Evolutionary conservation across 352 stramenopile genomes (phyloP).

Genomic region (Globisporangium ultimum): DNA sequence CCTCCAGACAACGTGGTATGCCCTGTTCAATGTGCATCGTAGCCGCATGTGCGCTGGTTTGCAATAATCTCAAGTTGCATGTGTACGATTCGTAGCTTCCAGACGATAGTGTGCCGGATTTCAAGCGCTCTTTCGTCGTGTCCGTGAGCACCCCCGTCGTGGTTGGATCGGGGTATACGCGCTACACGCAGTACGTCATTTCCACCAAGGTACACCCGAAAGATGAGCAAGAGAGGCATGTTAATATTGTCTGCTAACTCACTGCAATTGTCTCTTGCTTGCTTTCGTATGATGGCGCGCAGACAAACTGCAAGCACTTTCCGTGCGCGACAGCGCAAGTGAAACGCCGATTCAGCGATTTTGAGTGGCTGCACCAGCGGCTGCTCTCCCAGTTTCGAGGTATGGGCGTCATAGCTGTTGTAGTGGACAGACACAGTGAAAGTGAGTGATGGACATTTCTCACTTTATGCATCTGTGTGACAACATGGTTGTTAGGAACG

Average conservation of each 20-base stretch:
- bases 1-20: conserved; percentile 75
- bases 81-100: conserved; percentile 31
- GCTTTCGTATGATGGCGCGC: background rate
- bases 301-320: conserved; percentile 72
- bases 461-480: too few species aligned
- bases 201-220: conserved; percentile 62
- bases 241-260: too few species aligned
- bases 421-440: background rate
- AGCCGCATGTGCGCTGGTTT: too few species aligned
- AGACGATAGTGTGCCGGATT: conserved; percentile 35
- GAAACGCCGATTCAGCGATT: conserved; percentile 86
- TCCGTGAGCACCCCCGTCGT: conserved; percentile 77
- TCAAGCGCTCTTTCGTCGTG: conserved; percentile 65
- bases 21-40: background rate
- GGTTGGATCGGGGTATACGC: conserved; percentile 74
- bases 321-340: conserved; percentile 71
- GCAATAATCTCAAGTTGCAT: too few species aligned
- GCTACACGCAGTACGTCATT: conserved; percentile 88
- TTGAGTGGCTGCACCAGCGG: conserved; percentile 87
- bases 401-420: conserved; percentile 11
- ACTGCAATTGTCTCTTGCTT: background rate
- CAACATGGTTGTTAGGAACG: conserved; percentile 33
- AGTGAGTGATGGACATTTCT: too few species aligned
- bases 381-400: conserved; percentile 76
- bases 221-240: too few species aligned